Evolutionary conservation across 1,139 yeast genomes (phyloP).

Genomic region (Suzukiozyma palmioleophila): DNA sequence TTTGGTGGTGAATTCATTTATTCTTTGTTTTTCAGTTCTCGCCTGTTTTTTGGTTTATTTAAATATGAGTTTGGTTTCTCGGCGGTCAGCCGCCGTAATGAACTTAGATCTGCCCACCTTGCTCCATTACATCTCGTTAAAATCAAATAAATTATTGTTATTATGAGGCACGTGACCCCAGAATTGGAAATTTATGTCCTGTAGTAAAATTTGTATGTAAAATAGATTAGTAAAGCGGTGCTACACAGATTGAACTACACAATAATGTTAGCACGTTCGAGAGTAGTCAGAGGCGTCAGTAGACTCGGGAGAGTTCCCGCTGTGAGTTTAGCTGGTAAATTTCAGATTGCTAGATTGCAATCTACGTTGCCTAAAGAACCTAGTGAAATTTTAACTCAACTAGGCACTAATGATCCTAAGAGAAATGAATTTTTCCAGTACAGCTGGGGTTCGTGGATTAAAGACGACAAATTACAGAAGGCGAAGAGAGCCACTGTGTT

Average conservation of each 20-base stretch:
- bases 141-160: no score
- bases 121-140: no score
- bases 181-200: no score
- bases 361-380: constrained; percentile 17
- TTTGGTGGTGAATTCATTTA: no score
- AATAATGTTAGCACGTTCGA: background rate
- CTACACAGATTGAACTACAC: background rate
- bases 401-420: constrained; percentile 64
- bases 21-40: no score
- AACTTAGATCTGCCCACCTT: no score
- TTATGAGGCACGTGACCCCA: no score
- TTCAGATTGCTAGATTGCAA: constrained; percentile 2
- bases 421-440: constrained; percentile 78
- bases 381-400: constrained; percentile 43
- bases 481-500: constrained; percentile 76
- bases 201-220: no score
- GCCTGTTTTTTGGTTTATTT: no score
- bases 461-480: constrained; percentile 69
- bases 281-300: background rate
- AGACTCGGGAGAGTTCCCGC: background rate
- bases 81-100: no score
- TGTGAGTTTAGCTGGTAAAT: background rate
- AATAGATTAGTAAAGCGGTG: no score
- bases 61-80: no score
- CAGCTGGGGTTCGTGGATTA: constrained; percentile 94